These are phyloP conservation scores for Macadamia tetraphylla DNA, from an alignment of 164 flowering plant species.

Conservation along the genomic window DNA sequence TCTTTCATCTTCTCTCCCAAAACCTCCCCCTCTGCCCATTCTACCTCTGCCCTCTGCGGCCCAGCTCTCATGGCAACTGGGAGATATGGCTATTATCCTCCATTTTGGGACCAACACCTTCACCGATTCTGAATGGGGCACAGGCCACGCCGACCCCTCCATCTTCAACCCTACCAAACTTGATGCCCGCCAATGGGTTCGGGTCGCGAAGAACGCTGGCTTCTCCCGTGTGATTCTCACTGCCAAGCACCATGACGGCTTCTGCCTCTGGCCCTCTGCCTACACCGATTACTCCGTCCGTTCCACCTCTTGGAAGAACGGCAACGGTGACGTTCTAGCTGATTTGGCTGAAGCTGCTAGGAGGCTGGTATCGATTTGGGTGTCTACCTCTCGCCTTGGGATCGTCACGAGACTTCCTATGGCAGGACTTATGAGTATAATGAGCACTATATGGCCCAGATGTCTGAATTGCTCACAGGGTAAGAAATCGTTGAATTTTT, in stretches of 20 bases:
- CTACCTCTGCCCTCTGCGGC: slow-evolving; percentile 74
- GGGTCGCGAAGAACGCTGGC: slow-evolving; percentile 59
- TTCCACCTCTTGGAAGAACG: slow-evolving; percentile 65
- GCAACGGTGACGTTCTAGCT: slow-evolving; percentile 69
- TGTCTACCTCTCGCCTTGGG: slow-evolving; percentile 95
- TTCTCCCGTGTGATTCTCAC: slow-evolving; percentile 71
- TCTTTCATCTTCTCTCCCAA: background rate
- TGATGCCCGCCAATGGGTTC: slow-evolving; percentile 77
- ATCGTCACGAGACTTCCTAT: slow-evolving; percentile 72
- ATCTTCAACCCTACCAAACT: slow-evolving; percentile 60
- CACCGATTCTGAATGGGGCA: slow-evolving; percentile 90
- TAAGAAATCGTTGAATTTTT: slow-evolving; percentile 18
- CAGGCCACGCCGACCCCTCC: slow-evolving; percentile 67
- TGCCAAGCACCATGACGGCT: slow-evolving; percentile 94
- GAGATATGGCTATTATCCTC: slow-evolving; percentile 73
- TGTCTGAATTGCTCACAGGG: slow-evolving; percentile 93
- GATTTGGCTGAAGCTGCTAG: slow-evolving; percentile 68
- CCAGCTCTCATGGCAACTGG: slow-evolving; percentile 85
- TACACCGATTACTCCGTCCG: slow-evolving; percentile 79
- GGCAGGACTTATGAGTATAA: slow-evolving; percentile 83
- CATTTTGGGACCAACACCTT: slow-evolving; percentile 97
- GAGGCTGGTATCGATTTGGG: slow-evolving; percentile 63
- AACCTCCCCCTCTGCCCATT: slow-evolving; percentile 76
- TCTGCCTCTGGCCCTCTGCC: slow-evolving; percentile 87
- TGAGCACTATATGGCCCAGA: slow-evolving; percentile 79